Evolutionary conservation across 192 early-diverging fungal genomes (phyloP).

Genomic region (Coemansia sp.): DNA sequence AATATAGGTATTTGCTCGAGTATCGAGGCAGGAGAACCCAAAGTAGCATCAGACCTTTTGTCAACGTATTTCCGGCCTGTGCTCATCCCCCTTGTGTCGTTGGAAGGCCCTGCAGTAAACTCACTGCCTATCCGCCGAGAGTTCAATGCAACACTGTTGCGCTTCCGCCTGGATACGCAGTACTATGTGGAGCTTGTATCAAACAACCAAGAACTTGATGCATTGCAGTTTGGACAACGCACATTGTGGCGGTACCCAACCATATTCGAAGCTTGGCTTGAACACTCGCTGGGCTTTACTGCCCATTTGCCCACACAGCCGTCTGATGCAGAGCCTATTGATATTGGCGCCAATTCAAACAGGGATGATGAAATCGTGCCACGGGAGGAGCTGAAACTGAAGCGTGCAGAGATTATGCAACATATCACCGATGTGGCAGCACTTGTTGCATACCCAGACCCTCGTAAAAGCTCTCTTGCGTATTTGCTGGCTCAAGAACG

Average conservation of each 20-base stretch:
- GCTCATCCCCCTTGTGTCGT: constrained; percentile 30
- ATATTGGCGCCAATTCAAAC: too few species aligned
- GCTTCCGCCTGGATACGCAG: constrained; percentile 51
- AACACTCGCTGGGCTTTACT: constrained; percentile 16
- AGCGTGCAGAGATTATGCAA: constrained; percentile 40
- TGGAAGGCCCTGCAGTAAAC: constrained; percentile 5
- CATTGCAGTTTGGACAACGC: constrained; percentile 40
- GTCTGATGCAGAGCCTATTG: neutral
- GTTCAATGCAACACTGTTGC: constrained; percentile 38
- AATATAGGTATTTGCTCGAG: constrained; percentile 40
- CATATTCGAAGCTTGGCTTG: constrained; percentile 44
- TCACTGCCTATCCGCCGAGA: constrained; percentile 26
- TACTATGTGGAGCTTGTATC: constrained; percentile 45
- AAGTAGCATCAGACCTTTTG: constrained; percentile 44
- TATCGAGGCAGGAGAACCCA: constrained; percentile 41
- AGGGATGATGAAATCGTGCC: constrained; percentile 20
- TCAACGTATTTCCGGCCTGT: constrained; percentile 46
- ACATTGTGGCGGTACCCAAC: constrained; percentile 41
- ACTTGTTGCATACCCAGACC: constrained; percentile 40
- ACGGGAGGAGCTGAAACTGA: constrained; percentile 34
- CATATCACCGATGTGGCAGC: constrained; percentile 49
- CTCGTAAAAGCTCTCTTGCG: constrained; percentile 30
- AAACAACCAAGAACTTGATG: constrained; percentile 38
- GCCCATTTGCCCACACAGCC: neutral
- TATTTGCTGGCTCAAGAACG: constrained; percentile 32